Conservation (phyloP, 805 yeast genomes). For the Metschnikowia baotianmanensis region DNA sequence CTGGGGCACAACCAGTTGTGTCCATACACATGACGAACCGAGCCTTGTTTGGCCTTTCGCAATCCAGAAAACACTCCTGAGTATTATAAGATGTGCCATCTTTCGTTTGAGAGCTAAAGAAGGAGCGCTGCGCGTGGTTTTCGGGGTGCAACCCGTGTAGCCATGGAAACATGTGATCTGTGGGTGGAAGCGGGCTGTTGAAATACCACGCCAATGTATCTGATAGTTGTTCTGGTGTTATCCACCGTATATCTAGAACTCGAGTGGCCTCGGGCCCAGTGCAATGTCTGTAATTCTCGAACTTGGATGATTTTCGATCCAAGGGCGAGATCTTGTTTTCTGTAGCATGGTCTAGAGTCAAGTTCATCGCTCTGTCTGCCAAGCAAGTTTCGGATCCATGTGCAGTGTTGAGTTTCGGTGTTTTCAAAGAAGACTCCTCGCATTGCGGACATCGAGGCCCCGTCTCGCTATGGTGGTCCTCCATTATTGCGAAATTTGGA, state of each 20-base stretch:
- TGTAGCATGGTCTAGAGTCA: slow-evolving; percentile 7
- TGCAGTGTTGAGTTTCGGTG: slow-evolving; percentile 32
- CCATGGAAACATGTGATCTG: slow-evolving; percentile 83
- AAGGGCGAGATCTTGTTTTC: slow-evolving; percentile 20
- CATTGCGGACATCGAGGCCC: slow-evolving; percentile 31
- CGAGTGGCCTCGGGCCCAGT: background rate
- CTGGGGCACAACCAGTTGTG: background rate
- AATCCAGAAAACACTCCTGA: background rate
- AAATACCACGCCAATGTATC: slow-evolving; percentile 38
- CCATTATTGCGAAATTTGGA: slow-evolving; percentile 6
- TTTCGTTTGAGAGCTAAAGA: slow-evolving; percentile 28
- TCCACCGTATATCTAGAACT: slow-evolving; percentile 6
- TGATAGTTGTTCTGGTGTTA: slow-evolving; percentile 8
- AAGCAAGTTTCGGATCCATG: slow-evolving; percentile 7
- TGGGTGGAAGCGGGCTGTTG: slow-evolving; percentile 51
- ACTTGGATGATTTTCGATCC: slow-evolving; percentile 17
- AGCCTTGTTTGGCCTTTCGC: slow-evolving; percentile 26
- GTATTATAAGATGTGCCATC: background rate
- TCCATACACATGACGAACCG: slow-evolving; percentile 41
- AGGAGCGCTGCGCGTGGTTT: slow-evolving; percentile 52
- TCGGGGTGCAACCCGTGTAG: slow-evolving; percentile 70
- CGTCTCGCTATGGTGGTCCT: slow-evolving; percentile 3
- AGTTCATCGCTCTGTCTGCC: slow-evolving; percentile 2
- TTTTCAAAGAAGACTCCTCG: slow-evolving; percentile 35
- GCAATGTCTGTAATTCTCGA: slow-evolving; percentile 4